Conservation (phyloP, 78 protist species). For the Creolimax fragrantissima region DNA sequence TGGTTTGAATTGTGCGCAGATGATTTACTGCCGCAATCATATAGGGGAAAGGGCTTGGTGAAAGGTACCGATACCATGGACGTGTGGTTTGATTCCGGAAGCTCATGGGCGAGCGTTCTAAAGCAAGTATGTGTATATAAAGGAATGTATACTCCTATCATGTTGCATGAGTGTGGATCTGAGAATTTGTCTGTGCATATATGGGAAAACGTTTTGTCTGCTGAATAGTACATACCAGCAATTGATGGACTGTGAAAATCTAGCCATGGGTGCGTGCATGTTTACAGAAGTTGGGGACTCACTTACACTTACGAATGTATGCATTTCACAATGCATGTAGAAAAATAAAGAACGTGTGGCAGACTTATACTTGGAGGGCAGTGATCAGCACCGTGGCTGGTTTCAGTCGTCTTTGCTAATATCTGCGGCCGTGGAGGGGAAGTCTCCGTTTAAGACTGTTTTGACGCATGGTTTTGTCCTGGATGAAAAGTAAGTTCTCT, state of each 20-base stretch:
- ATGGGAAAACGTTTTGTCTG: no score
- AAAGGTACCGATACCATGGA: conserved; percentile 86
- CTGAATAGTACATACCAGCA: no score
- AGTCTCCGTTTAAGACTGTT: conserved; percentile 60
- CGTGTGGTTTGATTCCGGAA: conserved; percentile 91
- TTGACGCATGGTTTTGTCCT: conserved; percentile 78
- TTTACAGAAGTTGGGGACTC: no score
- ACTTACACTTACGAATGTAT: no score
- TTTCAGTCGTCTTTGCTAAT: conserved; percentile 82
- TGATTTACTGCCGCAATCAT: conserved; percentile 50
- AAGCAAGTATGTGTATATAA: not conserved
- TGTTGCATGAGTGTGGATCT: no score
- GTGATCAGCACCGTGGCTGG: conserved; percentile 94
- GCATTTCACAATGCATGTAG: no score
- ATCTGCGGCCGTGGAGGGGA: conserved; percentile 26
- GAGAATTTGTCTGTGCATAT: no score
- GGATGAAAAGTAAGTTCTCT: conserved; percentile 30
- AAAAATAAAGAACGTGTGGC: not conserved
- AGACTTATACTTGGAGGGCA: conserved; percentile 72
- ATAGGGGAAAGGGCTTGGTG: not conserved
- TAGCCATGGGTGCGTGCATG: no score
- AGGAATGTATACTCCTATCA: no score
- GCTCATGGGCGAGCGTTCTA: conserved; percentile 54
- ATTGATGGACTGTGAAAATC: no score
- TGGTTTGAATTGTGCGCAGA: conserved; percentile 54